Evolutionary conservation across 2,329 filamentous ascomycete species (phyloP), one percentile per base, ranked within the genome.

Genomic region (Sphaerulina populicola): DNA sequence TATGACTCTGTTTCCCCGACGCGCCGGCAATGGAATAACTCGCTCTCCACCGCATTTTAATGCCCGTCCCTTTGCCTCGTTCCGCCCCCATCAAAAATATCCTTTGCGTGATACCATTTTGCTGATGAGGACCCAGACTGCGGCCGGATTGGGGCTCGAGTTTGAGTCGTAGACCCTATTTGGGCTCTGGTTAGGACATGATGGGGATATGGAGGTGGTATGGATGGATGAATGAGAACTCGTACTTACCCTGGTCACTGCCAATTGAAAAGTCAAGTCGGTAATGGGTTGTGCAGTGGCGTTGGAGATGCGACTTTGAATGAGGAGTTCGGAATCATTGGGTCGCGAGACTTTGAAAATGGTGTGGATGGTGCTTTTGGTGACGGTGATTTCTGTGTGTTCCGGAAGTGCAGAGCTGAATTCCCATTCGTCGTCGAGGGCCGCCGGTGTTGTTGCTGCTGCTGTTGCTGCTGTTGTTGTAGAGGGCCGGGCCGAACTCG

Each of bases 41-140:
- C 23, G 87, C 81, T 62, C 88, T 87, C 87, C 90, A 98, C 56
- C 93, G 77, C 71, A 98, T 80, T 72, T 94, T 94, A 54, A 94
- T 83, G n/a, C 75, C 78, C 51, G 81, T 82, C 1, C 93, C 93
- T 64, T 85, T 86, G 39, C 80, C 76, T 56, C 72, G 72, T 61
- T 88, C 81, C 1, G 88, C 83, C 1, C 88, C 83, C 60, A 88
- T 81, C 23, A 97, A 74, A 42, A 83, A 75, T 56, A 96, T 88
- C 14, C 81, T 78, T 70, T 97, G 93, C 33, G 82, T 86, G 47
- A 98, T 83, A 27, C 89, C 90, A 62, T 79, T 79, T 66, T 83
- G 81, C 64, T 88, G 84, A 10, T 75, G 69, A 0, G 91, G 85
- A 14, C 78, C 73, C 44, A 98, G 78, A 23, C 78, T 77, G 52